Conservation (phyloP, 148 eudicot genomes). For the Limonium bicolor region DNA sequence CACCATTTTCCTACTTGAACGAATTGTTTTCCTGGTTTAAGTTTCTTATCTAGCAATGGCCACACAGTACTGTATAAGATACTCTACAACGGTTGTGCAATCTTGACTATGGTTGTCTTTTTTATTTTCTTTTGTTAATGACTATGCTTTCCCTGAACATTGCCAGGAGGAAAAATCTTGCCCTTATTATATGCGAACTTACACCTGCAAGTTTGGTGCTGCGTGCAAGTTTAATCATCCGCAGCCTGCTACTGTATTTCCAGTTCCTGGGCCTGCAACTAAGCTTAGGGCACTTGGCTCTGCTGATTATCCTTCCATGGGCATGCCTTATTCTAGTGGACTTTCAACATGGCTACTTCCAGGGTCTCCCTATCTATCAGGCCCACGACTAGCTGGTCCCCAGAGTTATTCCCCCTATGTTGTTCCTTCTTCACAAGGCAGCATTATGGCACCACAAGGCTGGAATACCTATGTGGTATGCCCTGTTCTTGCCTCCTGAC, state of each 20-base stretch:
- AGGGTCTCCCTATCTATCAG: background rate
- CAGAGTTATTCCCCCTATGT: background rate
- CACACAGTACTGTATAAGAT: too few relatives aligned
- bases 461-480: conserved; percentile 9
- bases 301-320: conserved; percentile 1
- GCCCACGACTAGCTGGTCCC: conserved; percentile 2
- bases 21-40: too few relatives aligned
- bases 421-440: background rate
- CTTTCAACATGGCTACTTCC: conserved; percentile 7
- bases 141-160: too few relatives aligned
- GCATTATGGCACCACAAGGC: conserved; percentile 10
- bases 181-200: conserved; percentile 5
- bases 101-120: background rate
- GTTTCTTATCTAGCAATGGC: too few relatives aligned
- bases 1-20: too few relatives aligned
- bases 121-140: background rate
- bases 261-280: background rate
- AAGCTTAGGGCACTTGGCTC: background rate
- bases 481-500: background rate
- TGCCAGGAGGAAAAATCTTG: conserved; percentile 2
- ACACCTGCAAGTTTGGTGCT: conserved; percentile 6
- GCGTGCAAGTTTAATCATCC: conserved; percentile 11
- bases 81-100: too few relatives aligned
- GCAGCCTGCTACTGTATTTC: background rate
- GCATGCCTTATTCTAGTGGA: conserved; percentile 2